A percentile compares a stretch with the other conserved stretches of the same genome.
Evolutionary conservation across 129 eudicot genomes (phyloP).

Genomic region (Flaveria ramosissima): DNA sequence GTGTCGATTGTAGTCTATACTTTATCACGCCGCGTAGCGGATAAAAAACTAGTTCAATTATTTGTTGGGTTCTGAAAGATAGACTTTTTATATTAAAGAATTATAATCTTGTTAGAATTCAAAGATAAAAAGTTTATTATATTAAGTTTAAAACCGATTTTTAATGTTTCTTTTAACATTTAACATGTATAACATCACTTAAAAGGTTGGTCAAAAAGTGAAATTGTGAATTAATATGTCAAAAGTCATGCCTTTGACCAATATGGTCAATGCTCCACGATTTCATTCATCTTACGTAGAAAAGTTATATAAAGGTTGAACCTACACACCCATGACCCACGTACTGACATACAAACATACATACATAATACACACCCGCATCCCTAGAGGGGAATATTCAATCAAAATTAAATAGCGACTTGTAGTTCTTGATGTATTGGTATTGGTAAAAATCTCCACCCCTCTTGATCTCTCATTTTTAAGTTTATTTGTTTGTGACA

Average conservation of each 20-base stretch:
- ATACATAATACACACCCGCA: background rate
- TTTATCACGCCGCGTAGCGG: too few relatives aligned
- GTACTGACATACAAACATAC: too few relatives aligned
- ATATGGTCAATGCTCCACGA: conserved; percentile 24
- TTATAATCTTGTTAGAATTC: too few relatives aligned
- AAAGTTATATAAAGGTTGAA: background rate
- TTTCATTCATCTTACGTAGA: background rate
- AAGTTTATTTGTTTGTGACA: background rate
- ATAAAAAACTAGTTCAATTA: too few relatives aligned
- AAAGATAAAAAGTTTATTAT: too few relatives aligned
- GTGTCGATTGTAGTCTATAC: too few relatives aligned
- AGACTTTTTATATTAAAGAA: too few relatives aligned
- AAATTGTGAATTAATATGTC: background rate
- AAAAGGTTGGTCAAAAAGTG: conserved; percentile 18
- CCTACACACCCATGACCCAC: background rate
- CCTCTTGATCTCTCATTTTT: background rate
- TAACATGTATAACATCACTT: too few relatives aligned
- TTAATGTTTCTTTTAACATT: background rate
- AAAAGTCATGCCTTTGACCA: conserved; percentile 20
- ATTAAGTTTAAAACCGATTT: background rate
- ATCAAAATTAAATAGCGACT: background rate
- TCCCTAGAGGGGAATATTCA: background rate
- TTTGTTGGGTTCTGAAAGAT: too few relatives aligned
- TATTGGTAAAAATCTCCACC: background rate
- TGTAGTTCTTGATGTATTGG: background rate